phyloP scores from a whole-genome alignment of 2,329 filamentous ascomycete genomes.

The Pseudocercospora vitis region DNA sequence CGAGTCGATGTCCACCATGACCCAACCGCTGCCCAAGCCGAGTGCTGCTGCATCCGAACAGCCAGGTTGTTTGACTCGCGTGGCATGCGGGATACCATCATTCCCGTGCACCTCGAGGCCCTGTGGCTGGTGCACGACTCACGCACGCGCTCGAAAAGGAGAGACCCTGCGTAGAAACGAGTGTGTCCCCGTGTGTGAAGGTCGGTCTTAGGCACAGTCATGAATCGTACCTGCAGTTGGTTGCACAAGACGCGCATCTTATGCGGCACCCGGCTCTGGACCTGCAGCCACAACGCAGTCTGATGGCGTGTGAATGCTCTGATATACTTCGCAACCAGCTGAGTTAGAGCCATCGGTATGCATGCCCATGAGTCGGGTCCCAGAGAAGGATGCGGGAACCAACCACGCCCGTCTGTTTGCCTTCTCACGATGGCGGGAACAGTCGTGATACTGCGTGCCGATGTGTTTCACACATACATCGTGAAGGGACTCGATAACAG shows the following conservation, averaged over 20 bases:
- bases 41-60: conserved; percentile 6
- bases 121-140: conserved; percentile 12
- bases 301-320: conserved; percentile 3
- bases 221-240: conserved; percentile 21
- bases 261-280: neutral
- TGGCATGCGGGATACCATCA: conserved; percentile 17
- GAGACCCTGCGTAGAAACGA: neutral
- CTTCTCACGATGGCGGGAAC: neutral
- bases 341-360: conserved; percentile 18
- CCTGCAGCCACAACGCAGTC: conserved; percentile 8
- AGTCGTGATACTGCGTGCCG: neutral
- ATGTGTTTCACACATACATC: neutral
- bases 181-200: neutral
- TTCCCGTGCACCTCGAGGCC: conserved; percentile 8
- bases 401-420: neutral
- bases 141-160: conserved; percentile 11
- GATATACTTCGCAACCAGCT: conserved; percentile 13
- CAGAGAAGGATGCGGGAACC: neutral
- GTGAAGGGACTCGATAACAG: conserved; percentile 4
- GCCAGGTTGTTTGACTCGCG: conserved; percentile 17
- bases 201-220: neutral
- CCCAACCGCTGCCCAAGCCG: conserved; percentile 18
- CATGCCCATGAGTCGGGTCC: conserved; percentile 17
- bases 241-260: conserved; percentile 1
- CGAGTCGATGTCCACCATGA: conserved; percentile 18